phyloP scores from a whole-genome alignment of 228 moss, liverwort and hornwort species.

The Sphagnum magellanicum region DNA sequence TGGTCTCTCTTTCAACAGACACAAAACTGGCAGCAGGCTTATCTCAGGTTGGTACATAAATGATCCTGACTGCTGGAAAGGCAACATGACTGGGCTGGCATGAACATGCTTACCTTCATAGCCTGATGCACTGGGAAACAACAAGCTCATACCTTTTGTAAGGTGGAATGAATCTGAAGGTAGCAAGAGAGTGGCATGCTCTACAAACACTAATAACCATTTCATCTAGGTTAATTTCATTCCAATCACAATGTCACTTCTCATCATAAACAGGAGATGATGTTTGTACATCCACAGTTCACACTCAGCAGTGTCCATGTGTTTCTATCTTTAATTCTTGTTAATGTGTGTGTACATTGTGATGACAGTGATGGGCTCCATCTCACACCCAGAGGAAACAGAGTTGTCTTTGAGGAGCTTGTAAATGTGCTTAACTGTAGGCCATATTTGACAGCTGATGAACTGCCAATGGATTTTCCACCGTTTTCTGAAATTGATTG shows the following conservation, averaged over 20 bases:
- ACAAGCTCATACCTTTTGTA: neutral
- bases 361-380: constrained; percentile 10
- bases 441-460: neutral
- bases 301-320: neutral
- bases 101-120: no score
- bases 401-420: constrained; percentile 8
- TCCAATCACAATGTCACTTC: neutral
- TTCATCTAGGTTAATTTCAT: neutral
- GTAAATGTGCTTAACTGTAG: constrained; percentile 1
- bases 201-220: neutral
- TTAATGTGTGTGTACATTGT: neutral
- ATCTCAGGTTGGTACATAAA: constrained; percentile 2
- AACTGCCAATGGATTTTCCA: constrained; percentile 6
- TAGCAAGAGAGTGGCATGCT: neutral
- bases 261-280: neutral
- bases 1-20: constrained; percentile 7
- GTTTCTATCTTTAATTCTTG: neutral
- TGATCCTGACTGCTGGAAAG: neutral
- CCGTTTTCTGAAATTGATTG: constrained; percentile 3
- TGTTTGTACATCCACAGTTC: no score
- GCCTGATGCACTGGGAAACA: no score
- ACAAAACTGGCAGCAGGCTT: constrained; percentile 5
- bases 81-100: no score
- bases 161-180: neutral
- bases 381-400: constrained; percentile 5